Percentiles rank a stretch among this genome's conserved stretches.
Evolutionary conservation across 345 rosid species (phyloP).

Genomic region (Anacardium occidentale): DNA sequence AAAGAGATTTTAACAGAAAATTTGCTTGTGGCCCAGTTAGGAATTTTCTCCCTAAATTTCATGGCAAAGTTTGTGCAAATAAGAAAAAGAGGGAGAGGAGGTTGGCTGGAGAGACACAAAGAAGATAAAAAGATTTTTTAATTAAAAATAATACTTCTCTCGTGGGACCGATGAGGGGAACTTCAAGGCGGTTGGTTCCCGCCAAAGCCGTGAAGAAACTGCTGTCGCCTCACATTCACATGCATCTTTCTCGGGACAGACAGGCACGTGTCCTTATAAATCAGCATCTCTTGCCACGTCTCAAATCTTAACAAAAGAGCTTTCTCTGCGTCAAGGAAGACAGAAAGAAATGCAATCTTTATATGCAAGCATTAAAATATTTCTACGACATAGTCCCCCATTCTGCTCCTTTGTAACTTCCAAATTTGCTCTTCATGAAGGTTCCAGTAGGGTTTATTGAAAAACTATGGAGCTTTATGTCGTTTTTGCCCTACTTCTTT

Average conservation of each 20-base stretch:
- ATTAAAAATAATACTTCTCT: neutral
- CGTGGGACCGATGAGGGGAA: neutral
- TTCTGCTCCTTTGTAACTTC: neutral
- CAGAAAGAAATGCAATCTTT: neutral
- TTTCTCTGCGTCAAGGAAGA: no score
- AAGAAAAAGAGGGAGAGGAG: no score
- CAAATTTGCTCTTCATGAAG: slow-evolving; percentile 35
- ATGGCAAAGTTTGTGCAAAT: no score
- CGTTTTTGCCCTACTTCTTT: slow-evolving; percentile 71
- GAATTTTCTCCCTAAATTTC: no score
- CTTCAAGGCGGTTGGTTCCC: slow-evolving; percentile 6
- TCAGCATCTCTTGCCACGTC: slow-evolving; percentile 28
- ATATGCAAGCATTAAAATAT: neutral
- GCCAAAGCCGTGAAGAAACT: slow-evolving; percentile 11
- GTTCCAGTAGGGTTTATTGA: slow-evolving; percentile 61
- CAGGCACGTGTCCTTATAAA: slow-evolving; percentile 19
- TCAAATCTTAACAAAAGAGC: neutral
- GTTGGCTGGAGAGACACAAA: no score
- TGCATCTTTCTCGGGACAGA: no score
- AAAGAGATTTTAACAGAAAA: no score
- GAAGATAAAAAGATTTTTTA: no score
- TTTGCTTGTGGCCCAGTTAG: no score
- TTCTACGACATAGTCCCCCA: neutral
- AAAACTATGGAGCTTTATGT: slow-evolving; percentile 65
- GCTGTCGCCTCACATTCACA: no score